phyloP scores from a whole-genome alignment of 2,329 filamentous ascomycete species.

The Pseudogymnoascus sp. region DNA sequence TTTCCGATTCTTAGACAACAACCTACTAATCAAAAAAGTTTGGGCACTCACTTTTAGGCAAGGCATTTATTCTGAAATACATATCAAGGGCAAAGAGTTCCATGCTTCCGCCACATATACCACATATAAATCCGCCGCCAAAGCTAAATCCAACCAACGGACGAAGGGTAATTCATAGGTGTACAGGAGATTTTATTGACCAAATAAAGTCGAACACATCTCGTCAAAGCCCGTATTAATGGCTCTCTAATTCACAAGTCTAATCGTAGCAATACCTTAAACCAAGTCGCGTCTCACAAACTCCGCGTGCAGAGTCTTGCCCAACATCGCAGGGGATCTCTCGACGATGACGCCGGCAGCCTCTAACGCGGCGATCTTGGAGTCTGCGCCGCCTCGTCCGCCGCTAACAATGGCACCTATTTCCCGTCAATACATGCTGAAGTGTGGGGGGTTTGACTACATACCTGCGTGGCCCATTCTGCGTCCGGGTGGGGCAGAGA shows the following conservation, averaged over 20 bases:
- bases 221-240: constrained; percentile 23
- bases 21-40: neutral
- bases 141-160: constrained; percentile 1
- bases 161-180: constrained; percentile 25
- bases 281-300: constrained; percentile 95
- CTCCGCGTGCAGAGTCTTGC: constrained; percentile 89
- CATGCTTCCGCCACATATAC: neutral
- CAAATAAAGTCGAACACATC: constrained; percentile 23
- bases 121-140: neutral
- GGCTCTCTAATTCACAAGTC: constrained; percentile 21
- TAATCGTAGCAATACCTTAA: constrained; percentile 39
- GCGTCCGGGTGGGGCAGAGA: constrained; percentile 90
- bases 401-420: constrained; percentile 82
- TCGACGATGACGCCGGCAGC: constrained; percentile 91
- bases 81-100: constrained; percentile 6
- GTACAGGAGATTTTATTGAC: constrained; percentile 29
- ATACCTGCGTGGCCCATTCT: constrained; percentile 95
- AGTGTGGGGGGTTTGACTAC: constrained; percentile 17
- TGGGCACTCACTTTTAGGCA: neutral
- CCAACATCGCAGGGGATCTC: constrained; percentile 83
- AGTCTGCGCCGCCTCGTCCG: constrained; percentile 95
- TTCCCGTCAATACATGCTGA: constrained; percentile 16
- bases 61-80: neutral
- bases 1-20: neutral
- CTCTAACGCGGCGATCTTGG: constrained; percentile 94